Conservation (phyloP, 73 alveolate species). For the Stentor roeselii region DNA sequence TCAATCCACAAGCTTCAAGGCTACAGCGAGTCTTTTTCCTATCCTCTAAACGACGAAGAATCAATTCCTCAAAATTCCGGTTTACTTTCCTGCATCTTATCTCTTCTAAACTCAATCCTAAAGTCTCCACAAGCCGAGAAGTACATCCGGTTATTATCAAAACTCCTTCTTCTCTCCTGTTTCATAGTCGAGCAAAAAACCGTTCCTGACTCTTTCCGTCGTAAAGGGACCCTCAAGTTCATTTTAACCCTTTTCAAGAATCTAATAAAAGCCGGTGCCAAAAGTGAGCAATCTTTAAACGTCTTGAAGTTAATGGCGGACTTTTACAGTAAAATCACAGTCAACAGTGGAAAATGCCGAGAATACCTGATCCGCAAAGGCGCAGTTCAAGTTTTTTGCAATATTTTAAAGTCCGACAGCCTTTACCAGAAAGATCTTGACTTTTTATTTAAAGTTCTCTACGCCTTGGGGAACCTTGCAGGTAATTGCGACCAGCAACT, state of each 20-base stretch:
- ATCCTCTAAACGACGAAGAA: not conserved
- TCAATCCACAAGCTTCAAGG: not conserved
- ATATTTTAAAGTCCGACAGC: not conserved
- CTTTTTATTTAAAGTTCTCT: not conserved
- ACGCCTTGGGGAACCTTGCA: conserved; percentile 6
- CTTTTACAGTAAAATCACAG: not conserved
- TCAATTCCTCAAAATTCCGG: not conserved
- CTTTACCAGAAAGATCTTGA: not conserved
- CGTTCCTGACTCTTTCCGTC: conserved; percentile 13
- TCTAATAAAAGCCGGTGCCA: conserved; percentile 10
- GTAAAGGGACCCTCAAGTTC: not conserved
- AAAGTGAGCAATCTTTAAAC: conserved; percentile 2
- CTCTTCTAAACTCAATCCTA: conserved; percentile 16
- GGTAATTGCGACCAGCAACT: conserved; percentile 13
- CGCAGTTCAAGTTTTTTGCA: not conserved
- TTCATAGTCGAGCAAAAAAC: conserved; percentile 18
- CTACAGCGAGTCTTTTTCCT: not conserved
- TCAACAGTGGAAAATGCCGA: not conserved
- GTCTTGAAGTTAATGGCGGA: not conserved
- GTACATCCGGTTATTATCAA: not conserved
- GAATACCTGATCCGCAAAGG: conserved; percentile 2
- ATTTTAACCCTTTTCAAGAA: not conserved
- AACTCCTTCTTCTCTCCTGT: not conserved
- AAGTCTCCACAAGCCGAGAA: not conserved
- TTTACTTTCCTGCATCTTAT: conserved; percentile 1